Percentiles rank a stretch among this genome's conserved stretches.
Conservation (phyloP, 768 basidiomycete species). For the Suillus placidus region DNA sequence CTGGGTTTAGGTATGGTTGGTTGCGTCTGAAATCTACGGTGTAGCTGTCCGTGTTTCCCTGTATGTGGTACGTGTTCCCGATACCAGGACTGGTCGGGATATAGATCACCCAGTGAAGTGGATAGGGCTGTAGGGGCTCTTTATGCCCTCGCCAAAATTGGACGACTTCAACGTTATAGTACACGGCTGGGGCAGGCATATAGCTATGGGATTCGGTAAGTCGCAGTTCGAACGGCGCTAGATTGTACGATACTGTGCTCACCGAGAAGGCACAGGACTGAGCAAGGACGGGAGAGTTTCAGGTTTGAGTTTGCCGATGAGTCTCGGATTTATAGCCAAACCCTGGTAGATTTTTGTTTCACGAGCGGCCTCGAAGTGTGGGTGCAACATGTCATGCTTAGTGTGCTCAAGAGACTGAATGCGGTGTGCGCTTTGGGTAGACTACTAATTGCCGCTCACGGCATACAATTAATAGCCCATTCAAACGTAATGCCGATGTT, state of each 20-base stretch:
- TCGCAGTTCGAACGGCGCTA: background rate
- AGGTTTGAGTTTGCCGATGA: background rate
- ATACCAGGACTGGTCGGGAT: conserved; percentile 22
- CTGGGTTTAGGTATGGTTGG: conserved; percentile 10
- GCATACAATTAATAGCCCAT: background rate
- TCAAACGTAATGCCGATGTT: background rate
- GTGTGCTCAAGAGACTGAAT: background rate
- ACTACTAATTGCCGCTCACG: background rate
- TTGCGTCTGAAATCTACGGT: conserved; percentile 18
- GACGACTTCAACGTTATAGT: conserved; percentile 27
- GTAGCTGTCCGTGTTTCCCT: conserved; percentile 29
- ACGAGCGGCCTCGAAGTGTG: background rate
- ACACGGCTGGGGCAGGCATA: conserved; percentile 21
- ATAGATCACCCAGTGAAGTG: conserved; percentile 34
- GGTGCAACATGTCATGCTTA: background rate
- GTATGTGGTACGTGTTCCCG: conserved; percentile 33
- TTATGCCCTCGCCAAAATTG: conserved; percentile 31
- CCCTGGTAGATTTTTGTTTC: background rate
- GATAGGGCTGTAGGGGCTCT: conserved; percentile 11
- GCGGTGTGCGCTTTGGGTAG: background rate
- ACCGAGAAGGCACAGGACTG: background rate
- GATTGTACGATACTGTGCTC: background rate
- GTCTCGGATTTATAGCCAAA: background rate
- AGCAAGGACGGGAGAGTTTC: background rate
- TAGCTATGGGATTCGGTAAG: background rate